Base-by-base conservation (phyloP, 768 basidiomycete genomes). In the Galerina marginata region DNA sequence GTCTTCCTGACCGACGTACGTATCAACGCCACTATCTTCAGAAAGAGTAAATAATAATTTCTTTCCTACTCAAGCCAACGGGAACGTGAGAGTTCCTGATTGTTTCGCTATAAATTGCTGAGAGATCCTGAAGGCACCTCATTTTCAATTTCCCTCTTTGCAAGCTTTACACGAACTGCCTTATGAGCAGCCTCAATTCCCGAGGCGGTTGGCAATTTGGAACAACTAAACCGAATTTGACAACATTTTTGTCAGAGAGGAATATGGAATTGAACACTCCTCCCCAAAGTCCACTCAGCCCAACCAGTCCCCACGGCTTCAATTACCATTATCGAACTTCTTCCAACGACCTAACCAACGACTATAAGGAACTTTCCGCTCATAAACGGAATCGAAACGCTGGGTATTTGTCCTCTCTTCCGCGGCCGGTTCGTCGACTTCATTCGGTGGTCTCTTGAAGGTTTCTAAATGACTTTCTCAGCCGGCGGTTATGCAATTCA, bases 1-100 rank as follows among this genome's bases (percentile, higher is more conserved):
- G 62, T 72, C 40, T 79, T 70, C 59, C 67, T 77, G n/a, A 50
- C 56, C n/a, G 63, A 66, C 44, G 72, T 74, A 46, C 66, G 72
- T 42, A 33, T 7, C 44, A 14, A 42, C 54, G 14, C 12, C 16
- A 14, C 20, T 43, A n/a, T 11, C 11, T 38, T 9, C 29, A 36
- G 29, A 10, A n/a, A 16, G 4, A 9, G 9, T 33, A 20, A 0
- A 29, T 25, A 3, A n/a, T 33, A 38, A 2, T 26, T 25, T 42
- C 25, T 58, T 46, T 26, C 14, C 9, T 37, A 16, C 36, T 6
- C 5, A 9, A 64, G 63, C 59, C 63, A 23, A 60, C 49, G 11
- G 63, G 63, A 52, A 53, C 40, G 61, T 62, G 6, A 53, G 56
- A 42, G 12, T 43, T 39, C 43, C 23, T 9, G 6, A 6, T 15